Evolutionary conservation across 176 grass and related monocot species (phyloP).

Genomic region (Dactylis glomerata): DNA sequence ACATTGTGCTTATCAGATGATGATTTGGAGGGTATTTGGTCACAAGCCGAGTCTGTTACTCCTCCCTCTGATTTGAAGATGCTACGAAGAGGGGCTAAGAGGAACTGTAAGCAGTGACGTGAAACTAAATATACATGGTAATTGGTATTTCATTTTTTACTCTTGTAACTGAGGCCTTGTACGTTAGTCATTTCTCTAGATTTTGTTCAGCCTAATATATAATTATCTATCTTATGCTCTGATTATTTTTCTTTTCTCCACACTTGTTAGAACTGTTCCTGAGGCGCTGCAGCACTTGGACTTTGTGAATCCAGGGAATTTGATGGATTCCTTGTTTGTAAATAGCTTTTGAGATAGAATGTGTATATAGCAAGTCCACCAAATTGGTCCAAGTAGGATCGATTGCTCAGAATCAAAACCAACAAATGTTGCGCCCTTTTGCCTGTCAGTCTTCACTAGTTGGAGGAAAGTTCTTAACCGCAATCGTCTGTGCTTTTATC

Average conservation of each 20-base stretch:
- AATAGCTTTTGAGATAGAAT: background rate
- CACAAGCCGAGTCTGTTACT: constrained; percentile 16
- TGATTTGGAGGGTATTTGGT: constrained; percentile 14
- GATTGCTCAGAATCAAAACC: background rate
- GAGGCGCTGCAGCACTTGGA: background rate
- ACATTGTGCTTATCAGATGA: constrained; percentile 31
- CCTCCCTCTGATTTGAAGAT: constrained; percentile 28
- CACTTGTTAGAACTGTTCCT: background rate
- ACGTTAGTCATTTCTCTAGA: background rate
- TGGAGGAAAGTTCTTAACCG: background rate
- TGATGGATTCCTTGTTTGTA: background rate
- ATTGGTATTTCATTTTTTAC: background rate
- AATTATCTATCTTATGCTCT: background rate
- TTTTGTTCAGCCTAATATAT: background rate
- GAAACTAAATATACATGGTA: constrained; percentile 8
- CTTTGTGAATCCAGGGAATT: background rate
- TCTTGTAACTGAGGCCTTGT: background rate
- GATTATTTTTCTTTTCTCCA: background rate
- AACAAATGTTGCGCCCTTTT: background rate
- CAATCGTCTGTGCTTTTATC: background rate
- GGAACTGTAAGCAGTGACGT: constrained; percentile 19
- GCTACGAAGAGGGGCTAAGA: constrained; percentile 36
- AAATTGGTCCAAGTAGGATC: background rate
- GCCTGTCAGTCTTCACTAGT: background rate
- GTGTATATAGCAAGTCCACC: background rate